Base-by-base conservation (phyloP, 768 basidiomycete genomes). In the Kwoniella sp. region DNA sequence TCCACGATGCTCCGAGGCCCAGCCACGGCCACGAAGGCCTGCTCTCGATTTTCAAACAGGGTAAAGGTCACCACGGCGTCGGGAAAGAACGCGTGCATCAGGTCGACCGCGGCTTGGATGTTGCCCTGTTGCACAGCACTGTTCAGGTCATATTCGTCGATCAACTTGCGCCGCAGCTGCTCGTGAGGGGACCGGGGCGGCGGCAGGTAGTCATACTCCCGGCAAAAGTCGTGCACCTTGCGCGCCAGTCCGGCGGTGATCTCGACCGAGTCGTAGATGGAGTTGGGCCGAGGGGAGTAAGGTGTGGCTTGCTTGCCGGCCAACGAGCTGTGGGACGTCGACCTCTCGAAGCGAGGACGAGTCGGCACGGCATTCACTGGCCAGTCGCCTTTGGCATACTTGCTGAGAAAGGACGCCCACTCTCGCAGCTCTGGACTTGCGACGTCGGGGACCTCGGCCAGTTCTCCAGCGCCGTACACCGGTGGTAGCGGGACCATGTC, bases 111-210 rank as follows among this genome's bases (percentile, higher is more conserved):
- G 4, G 54, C 41, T 41, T 62, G 59, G 22, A 67, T 62, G 33
- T 63, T 67, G 15, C 50, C 19, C 3, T 53, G 28, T 38, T 63
- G 62, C n/a, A 59, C 29, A 0, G 49, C 31, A 7, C 45, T 34
- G 33, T 55, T 55, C 11, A 67, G 31, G 34, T 67, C 57, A 34
- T 67, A 64, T 27, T 61, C 65, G 1, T 43, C 29, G 29, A 67
- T 67, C 27, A 46, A 46, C 14, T 39, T 8, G 20, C 55, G 43
- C 20, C 65, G 50, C 3, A 46, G 42, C 9, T 31, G 25, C 46
- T 63, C 65, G 17, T 52, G 39, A 9, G 62, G 62, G 11, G 60
- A 41, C 3, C 65, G 50, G 1, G 65, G 65, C 10, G 65, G 62
- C 3, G 65, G 65, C 0, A 67, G 50, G 25, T 49, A 67, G 7